Evolutionary conservation across 2,329 filamentous ascomycete genomes (phyloP).

Genomic region (Trichothecium roseum): DNA sequence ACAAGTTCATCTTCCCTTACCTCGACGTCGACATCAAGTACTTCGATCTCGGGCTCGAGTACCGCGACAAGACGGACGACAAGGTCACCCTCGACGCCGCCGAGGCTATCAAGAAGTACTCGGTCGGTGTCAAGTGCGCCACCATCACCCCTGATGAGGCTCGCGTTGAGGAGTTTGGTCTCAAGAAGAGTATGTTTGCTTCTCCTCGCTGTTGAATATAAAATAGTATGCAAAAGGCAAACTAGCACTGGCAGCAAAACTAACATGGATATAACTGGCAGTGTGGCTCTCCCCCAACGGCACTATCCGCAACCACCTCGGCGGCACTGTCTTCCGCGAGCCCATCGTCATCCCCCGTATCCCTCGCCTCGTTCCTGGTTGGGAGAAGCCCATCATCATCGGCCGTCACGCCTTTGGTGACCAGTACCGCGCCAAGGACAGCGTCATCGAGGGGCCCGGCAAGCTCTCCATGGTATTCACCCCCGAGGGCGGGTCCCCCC

Average conservation of each 20-base stretch:
- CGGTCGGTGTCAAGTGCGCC: conserved; percentile 96
- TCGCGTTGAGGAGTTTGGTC: conserved; percentile 93
- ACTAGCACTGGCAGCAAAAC: conserved; percentile 3
- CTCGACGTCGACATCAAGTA: conserved; percentile 98
- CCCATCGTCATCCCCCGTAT: conserved; percentile 94
- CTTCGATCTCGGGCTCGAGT: conserved; percentile 87
- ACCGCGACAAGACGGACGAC: conserved; percentile 93
- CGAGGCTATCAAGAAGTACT: conserved; percentile 98
- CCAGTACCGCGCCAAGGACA: conserved; percentile 95
- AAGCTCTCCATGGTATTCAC: conserved; percentile 94
- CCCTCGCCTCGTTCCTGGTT: conserved; percentile 87
- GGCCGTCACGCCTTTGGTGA: conserved; percentile 97
- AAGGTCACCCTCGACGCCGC: conserved; percentile 92
- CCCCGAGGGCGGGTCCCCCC: conserved; percentile 67
- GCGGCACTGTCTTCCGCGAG: conserved; percentile 97
- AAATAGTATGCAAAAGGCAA: not conserved
- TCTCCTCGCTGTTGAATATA: not conserved
- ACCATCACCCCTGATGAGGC: conserved; percentile 98
- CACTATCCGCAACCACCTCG: conserved; percentile 65
- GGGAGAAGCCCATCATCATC: conserved; percentile 99
- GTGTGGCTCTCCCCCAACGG: conserved; percentile 99
- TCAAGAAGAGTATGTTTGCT: conserved; percentile 76
- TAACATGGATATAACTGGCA: conserved; percentile 21
- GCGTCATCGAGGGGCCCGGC: conserved; percentile 70
- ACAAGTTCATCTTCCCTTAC: conserved; percentile 95